Conservation (phyloP, 208 protist genomes). For the Leishmania martiniquensis region DNA sequence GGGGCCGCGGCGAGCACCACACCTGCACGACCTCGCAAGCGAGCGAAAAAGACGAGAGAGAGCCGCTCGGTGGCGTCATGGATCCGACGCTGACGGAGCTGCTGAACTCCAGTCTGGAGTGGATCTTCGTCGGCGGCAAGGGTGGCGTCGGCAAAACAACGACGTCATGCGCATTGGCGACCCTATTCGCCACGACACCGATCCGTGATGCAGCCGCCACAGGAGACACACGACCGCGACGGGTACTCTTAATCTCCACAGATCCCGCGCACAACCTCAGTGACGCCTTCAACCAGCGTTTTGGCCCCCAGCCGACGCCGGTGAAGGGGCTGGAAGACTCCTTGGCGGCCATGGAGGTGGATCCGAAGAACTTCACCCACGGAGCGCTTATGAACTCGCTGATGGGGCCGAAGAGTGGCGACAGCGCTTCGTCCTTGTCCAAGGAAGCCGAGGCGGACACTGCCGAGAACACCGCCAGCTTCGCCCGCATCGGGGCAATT, state of each 20-base stretch:
- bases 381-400: slow-evolving; percentile 21
- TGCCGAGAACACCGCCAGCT: slow-evolving; percentile 8
- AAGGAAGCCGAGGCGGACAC: neutral
- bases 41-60: too few relatives aligned
- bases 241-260: slow-evolving; percentile 97
- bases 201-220: slow-evolving; percentile 21
- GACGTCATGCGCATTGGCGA: slow-evolving; percentile 91
- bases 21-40: too few relatives aligned
- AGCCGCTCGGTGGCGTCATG: slow-evolving; percentile 14
- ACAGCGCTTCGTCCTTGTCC: neutral
- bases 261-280: slow-evolving; percentile 99
- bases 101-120: slow-evolving; percentile 56
- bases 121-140: slow-evolving; percentile 97
- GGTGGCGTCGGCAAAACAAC: slow-evolving; percentile 99
- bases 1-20: too few relatives aligned
- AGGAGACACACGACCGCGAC: slow-evolving; percentile 39
- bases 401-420: neutral
- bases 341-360: slow-evolving; percentile 97
- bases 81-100: slow-evolving; percentile 50
- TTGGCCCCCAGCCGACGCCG: slow-evolving; percentile 81
- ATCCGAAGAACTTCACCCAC: slow-evolving; percentile 58
- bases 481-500: slow-evolving; percentile 43
- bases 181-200: slow-evolving; percentile 89
- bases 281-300: slow-evolving; percentile 98
- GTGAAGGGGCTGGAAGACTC: slow-evolving; percentile 78